A percentile compares a stretch with the other conserved stretches of the same genome.
phyloP scores from a whole-genome alignment of 2,329 filamentous ascomycete species.

The Keithomyces neogunnii region DNA sequence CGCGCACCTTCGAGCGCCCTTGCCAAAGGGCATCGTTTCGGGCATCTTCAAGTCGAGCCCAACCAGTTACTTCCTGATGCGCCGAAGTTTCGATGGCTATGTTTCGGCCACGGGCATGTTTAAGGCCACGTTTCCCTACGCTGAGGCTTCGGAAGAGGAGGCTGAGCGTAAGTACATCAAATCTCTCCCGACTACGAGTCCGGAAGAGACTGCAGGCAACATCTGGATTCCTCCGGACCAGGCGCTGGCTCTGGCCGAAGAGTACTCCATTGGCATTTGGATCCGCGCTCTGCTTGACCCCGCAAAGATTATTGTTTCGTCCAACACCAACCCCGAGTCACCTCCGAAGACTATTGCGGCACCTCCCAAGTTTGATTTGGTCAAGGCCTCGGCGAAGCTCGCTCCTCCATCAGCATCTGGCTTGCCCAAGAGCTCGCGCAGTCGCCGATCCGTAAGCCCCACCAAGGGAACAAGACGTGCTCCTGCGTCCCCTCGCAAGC shows the following conservation, averaged over 20 bases:
- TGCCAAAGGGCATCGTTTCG: slow-evolving; percentile 84
- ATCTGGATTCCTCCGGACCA: slow-evolving; percentile 84
- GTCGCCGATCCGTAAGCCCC: slow-evolving; percentile 50
- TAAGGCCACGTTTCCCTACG: slow-evolving; percentile 80
- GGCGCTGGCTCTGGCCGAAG: slow-evolving; percentile 75
- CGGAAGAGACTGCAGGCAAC: slow-evolving; percentile 91
- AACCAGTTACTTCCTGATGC: slow-evolving; percentile 95
- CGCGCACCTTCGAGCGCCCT: slow-evolving; percentile 83
- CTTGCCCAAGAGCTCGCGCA: slow-evolving; percentile 36
- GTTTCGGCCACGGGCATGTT: slow-evolving; percentile 88
- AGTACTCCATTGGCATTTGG: slow-evolving; percentile 82
- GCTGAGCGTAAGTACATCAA: slow-evolving; percentile 79
- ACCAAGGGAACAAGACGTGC: slow-evolving; percentile 39
- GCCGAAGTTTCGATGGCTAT: slow-evolving; percentile 75
- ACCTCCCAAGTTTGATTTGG: slow-evolving; percentile 69
- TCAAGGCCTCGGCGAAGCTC: slow-evolving; percentile 33
- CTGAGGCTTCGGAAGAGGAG: slow-evolving; percentile 63
- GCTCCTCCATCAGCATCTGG: slow-evolving; percentile 41
- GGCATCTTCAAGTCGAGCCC: slow-evolving; percentile 88
- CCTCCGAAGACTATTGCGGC: slow-evolving; percentile 69
- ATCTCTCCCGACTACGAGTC: slow-evolving; percentile 68
- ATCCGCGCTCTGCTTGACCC: slow-evolving; percentile 87
- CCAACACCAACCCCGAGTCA: slow-evolving; percentile 52
- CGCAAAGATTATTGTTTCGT: slow-evolving; percentile 58
- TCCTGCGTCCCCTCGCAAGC: slow-evolving; percentile 47